Conservation (phyloP, 2,329 filamentous ascomycete species). For the Fusarium bulbicola region DNA sequence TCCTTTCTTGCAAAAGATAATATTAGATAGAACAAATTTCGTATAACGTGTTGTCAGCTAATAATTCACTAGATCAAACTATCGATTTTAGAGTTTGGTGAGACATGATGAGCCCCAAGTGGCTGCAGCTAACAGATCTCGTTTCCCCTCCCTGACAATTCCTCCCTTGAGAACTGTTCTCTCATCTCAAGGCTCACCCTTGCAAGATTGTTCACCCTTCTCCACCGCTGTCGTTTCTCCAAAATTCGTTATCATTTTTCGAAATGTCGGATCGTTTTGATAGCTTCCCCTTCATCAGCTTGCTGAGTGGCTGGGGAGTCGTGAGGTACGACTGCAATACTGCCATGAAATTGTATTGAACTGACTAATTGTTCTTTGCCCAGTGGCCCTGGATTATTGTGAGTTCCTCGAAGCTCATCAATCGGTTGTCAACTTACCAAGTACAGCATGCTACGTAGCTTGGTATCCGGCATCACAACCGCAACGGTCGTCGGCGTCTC, state of each 20-base stretch:
- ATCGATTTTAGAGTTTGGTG: neutral
- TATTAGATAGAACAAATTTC: accelerated
- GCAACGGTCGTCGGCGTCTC: neutral
- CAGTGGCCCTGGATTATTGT: slow-evolving; percentile 4
- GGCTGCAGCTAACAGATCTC: neutral
- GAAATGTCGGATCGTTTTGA: neutral
- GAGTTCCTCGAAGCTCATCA: accelerated
- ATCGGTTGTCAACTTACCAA: accelerated
- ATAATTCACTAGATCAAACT: neutral
- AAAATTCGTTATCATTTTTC: accelerated
- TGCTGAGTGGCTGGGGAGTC: slow-evolving; percentile 8
- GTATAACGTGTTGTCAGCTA: accelerated
- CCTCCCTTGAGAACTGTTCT: neutral
- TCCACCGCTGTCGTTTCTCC: accelerated
- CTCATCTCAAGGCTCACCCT: accelerated
- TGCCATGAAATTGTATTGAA: neutral
- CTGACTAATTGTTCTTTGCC: neutral
- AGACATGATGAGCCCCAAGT: neutral
- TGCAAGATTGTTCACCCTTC: neutral
- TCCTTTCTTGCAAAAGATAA: accelerated
- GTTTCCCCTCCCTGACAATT: neutral
- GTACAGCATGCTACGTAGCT: neutral
- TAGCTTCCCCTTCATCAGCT: neutral
- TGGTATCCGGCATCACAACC: slow-evolving; percentile 1
- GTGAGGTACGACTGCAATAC: neutral